Evolutionary conservation across 495 filamentous ascomycete genomes (phyloP).

Genomic region (Aspergillus nanangensis): DNA sequence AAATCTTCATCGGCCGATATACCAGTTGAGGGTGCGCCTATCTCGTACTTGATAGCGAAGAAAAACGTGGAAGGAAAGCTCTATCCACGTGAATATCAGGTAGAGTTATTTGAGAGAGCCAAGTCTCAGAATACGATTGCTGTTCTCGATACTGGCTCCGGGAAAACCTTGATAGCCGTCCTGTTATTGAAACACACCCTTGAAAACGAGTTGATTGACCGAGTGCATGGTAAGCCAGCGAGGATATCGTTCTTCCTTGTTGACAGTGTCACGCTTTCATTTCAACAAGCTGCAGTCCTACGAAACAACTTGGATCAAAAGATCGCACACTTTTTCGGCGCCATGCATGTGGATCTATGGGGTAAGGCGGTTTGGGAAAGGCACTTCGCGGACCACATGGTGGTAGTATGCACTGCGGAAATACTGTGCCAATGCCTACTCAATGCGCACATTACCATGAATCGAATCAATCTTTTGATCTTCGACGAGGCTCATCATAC

Average conservation of each 20-base stretch:
- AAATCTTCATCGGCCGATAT: not conserved
- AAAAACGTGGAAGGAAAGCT: slow-evolving; percentile 46
- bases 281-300: slow-evolving; percentile 83
- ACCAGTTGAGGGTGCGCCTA: slow-evolving; percentile 28
- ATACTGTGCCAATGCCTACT: slow-evolving; percentile 76
- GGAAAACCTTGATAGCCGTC: slow-evolving; percentile 93
- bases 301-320: slow-evolving; percentile 78
- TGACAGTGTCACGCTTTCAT: slow-evolving; percentile 85
- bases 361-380: slow-evolving; percentile 63
- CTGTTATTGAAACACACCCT: slow-evolving; percentile 76
- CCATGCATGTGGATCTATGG: slow-evolving; percentile 65
- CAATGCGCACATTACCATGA: slow-evolving; percentile 75
- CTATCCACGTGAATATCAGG: slow-evolving; percentile 84
- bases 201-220: slow-evolving; percentile 70
- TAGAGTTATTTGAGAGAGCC: slow-evolving; percentile 86
- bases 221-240: slow-evolving; percentile 53
- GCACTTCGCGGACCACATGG: slow-evolving; percentile 67
- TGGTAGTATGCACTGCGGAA: slow-evolving; percentile 91
- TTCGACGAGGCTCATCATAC: slow-evolving; percentile 98
- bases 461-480: slow-evolving; percentile 82
- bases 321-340: slow-evolving; percentile 74
- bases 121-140: slow-evolving; percentile 87
- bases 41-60: slow-evolving; percentile 38
- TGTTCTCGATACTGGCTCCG: slow-evolving; percentile 95
- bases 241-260: slow-evolving; percentile 85